These are phyloP conservation scores for Lichtheimia ornata DNA, from an alignment of 371 early-diverging fungal species.

Conservation along the genomic window DNA sequence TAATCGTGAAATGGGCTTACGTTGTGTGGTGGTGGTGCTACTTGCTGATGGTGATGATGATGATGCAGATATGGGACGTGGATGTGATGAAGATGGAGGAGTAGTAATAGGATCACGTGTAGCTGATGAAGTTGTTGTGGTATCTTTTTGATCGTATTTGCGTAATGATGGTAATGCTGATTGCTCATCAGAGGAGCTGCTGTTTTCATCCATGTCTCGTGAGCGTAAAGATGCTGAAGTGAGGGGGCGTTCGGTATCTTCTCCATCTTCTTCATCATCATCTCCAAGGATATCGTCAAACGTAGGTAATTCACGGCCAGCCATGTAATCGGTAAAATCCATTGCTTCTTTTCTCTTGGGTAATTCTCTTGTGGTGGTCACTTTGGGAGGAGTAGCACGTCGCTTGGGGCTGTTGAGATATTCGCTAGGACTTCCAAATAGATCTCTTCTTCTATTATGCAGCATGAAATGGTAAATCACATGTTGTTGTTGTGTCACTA, in stretches of 20 bases:
- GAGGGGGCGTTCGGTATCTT: background rate
- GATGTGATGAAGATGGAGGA: too few relatives aligned
- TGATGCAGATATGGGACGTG: too few relatives aligned
- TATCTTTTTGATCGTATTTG: background rate
- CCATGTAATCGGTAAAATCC: slow-evolving; percentile 8
- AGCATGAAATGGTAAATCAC: background rate
- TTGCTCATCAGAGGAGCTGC: too few relatives aligned
- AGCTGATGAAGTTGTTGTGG: background rate
- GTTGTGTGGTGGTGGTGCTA: too few relatives aligned
- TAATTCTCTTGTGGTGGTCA: background rate
- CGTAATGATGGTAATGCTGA: background rate
- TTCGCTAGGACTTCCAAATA: slow-evolving; percentile 18
- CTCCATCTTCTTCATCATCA: background rate
- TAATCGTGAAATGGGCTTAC: too few relatives aligned
- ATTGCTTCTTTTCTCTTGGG: background rate
- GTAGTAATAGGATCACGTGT: background rate
- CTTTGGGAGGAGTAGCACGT: background rate
- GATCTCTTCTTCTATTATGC: slow-evolving; percentile 9
- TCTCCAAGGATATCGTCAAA: slow-evolving; percentile 2
- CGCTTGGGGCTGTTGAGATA: slow-evolving; percentile 6
- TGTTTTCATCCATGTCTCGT: background rate
- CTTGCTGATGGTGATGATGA: too few relatives aligned
- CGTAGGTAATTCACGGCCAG: slow-evolving; percentile 3
- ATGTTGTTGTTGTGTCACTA: background rate
- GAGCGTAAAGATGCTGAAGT: background rate